Base-by-base conservation (phyloP, 2,329 filamentous ascomycete species). In the Metarhizium robertsii region DNA sequence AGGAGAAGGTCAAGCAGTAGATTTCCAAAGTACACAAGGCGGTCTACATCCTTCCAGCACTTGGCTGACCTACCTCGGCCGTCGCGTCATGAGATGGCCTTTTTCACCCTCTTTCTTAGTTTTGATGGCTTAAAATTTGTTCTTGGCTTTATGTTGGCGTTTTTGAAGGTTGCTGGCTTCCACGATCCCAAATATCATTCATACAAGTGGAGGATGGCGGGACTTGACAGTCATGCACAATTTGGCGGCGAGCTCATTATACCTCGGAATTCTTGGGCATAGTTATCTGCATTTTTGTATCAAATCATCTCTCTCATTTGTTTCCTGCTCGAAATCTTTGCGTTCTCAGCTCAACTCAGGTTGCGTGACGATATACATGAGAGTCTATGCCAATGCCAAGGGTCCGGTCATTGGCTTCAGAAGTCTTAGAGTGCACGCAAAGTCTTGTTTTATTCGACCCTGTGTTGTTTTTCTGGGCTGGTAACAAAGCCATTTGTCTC, bases 1-100 rank as follows among this genome's bases (percentile, higher is more conserved):
- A 78, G 59, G 81, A 87, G 56, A 76, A 76, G 68, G 64, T 69
- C 59, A 73, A 73, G 68, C 72, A 75, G 71, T 75, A 72, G 61
- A 62, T 20, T 16, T 20, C 18, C 10, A 25, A 4, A 32, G 7
- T 7, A 49, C 47, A 38, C 7, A 36, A 11, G 18, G 5, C 36
- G 4, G 29, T 1, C 30, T 50, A 20, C 32, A 34, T 11, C 30
- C 13, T 2, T 16, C 8, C 18, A 20, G 14, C 18, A 47, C 52
- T 48, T 4, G 10, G 30, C 30, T 11, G 2, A 11, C 11, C 13
- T 6, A 42, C 25, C 20, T 36, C 34, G 25, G 34, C 16, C 7
- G 30, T 53, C 14, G 6, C n/a, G 30, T 42, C 11, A 49, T 29
- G 52, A 20, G 52, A 13, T 48, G 45, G 20, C 32, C 3, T 52